A percentile compares a stretch with the other conserved stretches of the same genome.
Evolutionary conservation across 1,284 basidiomycete genomes (phyloP).

Genomic region (Cryptococcus sp.): DNA sequence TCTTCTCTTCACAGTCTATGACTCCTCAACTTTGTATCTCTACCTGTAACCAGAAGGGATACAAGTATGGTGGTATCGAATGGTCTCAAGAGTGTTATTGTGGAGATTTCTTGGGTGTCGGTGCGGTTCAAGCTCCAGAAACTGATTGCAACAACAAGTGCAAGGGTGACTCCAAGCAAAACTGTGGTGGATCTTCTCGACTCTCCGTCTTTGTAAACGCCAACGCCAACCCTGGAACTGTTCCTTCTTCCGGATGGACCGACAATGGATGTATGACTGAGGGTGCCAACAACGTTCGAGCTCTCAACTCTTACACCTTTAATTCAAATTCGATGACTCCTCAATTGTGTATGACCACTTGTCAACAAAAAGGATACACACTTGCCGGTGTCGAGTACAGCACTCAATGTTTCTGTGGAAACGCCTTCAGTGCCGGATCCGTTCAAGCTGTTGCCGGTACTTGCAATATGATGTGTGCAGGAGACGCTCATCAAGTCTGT

Average conservation of each 20-base stretch:
- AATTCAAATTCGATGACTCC: conserved; percentile 18
- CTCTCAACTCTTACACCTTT: conserved; percentile 18
- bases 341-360: conserved; percentile 14
- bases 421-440: conserved; percentile 3
- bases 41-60: conserved; percentile 4
- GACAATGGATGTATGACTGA: conserved; percentile 30
- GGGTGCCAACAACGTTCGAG: conserved; percentile 13
- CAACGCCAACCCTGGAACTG: conserved; percentile 7
- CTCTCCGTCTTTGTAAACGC: conserved; percentile 5
- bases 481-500: conserved; percentile 15
- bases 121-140: background rate
- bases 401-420: conserved; percentile 27
- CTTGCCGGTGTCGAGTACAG: conserved; percentile 16
- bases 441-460: background rate
- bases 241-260: conserved; percentile 3
- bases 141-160: conserved; percentile 9
- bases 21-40: conserved; percentile 19
- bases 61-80: conserved; percentile 10
- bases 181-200: background rate
- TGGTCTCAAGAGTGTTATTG: conserved; percentile 29
- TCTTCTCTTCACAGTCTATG: conserved; percentile 13
- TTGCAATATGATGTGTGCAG: conserved; percentile 23
- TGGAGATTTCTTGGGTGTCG: conserved; percentile 6
- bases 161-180: background rate
- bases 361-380: background rate